A percentile compares a stretch with the other conserved stretches of the same genome.
Evolutionary conservation across 352 stramenopile species (phyloP).

Genomic region (Phytophthora melonis): DNA sequence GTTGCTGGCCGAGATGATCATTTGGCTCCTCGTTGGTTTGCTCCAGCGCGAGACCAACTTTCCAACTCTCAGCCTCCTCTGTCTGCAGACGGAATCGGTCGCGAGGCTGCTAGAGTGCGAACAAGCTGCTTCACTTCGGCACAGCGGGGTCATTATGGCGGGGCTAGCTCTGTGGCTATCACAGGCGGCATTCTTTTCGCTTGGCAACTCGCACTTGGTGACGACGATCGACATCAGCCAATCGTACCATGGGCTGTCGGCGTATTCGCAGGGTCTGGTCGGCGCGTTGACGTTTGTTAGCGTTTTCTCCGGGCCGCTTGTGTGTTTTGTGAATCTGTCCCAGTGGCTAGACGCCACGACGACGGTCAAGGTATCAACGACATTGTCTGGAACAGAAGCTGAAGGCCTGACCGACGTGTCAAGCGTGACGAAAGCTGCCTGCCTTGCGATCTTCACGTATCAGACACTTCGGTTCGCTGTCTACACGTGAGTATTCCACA

Average conservation of each 20-base stretch:
- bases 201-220: slow-evolving; percentile 91
- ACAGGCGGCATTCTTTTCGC: slow-evolving; percentile 81
- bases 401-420: background rate
- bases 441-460: slow-evolving; percentile 56
- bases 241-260: slow-evolving; percentile 81
- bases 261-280: slow-evolving; percentile 87
- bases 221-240: slow-evolving; percentile 92
- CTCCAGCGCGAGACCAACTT: slow-evolving; percentile 72
- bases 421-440: slow-evolving; percentile 19
- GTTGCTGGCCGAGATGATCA: slow-evolving; percentile 50
- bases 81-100: slow-evolving; percentile 53
- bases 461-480: slow-evolving; percentile 70
- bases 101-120: slow-evolving; percentile 30
- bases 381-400: background rate
- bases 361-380: slow-evolving; percentile 6
- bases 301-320: slow-evolving; percentile 78
- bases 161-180: slow-evolving; percentile 58
- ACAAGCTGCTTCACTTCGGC: slow-evolving; percentile 3
- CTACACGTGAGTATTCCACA: slow-evolving; percentile 59
- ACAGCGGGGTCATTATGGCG: slow-evolving; percentile 26
- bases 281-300: slow-evolving; percentile 78
- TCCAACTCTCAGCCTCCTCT: slow-evolving; percentile 65
- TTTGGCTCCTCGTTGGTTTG: slow-evolving; percentile 70
- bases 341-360: slow-evolving; percentile 45
- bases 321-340: slow-evolving; percentile 59